Conservation (phyloP, 2,329 filamentous ascomycete species). For the Alternaria panax region DNA sequence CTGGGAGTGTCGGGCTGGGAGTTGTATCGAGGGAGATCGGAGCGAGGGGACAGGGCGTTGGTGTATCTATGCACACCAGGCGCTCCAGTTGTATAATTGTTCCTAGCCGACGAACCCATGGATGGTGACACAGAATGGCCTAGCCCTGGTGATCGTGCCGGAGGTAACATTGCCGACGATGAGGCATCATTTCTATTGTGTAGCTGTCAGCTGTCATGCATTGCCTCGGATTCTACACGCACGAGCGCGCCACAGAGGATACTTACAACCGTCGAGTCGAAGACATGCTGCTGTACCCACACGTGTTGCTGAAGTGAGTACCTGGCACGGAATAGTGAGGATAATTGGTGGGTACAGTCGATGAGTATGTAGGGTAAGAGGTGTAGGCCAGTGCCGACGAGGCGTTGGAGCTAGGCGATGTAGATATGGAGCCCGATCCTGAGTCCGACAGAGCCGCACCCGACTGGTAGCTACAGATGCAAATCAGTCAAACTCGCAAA, state of each 20-base stretch:
- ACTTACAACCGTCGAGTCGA: conserved; percentile 57
- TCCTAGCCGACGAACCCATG: conserved; percentile 51
- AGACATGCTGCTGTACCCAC: conserved; percentile 48
- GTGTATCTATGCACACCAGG: conserved; percentile 47
- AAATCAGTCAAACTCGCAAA: conserved; percentile 46
- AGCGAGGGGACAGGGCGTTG: conserved; percentile 47
- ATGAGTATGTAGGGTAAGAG: conserved; percentile 50
- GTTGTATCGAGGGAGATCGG: conserved; percentile 45
- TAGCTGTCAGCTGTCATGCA: conserved; percentile 52
- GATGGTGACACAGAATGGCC: conserved; percentile 52
- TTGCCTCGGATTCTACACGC: conserved; percentile 40
- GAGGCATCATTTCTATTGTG: conserved; percentile 55
- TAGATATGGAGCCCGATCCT: conserved; percentile 62
- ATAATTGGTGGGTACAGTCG: conserved; percentile 45
- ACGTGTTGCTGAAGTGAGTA: conserved; percentile 50
- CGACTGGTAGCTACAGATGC: conserved; percentile 58
- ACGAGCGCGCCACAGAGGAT: conserved; percentile 45
- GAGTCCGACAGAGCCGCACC: conserved; percentile 63
- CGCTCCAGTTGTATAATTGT: conserved; percentile 54
- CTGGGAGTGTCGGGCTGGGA: conserved; percentile 49
- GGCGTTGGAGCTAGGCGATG: conserved; percentile 60
- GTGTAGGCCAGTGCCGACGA: conserved; percentile 57
- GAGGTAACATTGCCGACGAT: conserved; percentile 57
- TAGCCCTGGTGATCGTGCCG: conserved; percentile 52
- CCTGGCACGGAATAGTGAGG: conserved; percentile 38